phyloP scores from a whole-genome alignment of 345 rosid genomes.

The Geranium rotundifolium region DNA sequence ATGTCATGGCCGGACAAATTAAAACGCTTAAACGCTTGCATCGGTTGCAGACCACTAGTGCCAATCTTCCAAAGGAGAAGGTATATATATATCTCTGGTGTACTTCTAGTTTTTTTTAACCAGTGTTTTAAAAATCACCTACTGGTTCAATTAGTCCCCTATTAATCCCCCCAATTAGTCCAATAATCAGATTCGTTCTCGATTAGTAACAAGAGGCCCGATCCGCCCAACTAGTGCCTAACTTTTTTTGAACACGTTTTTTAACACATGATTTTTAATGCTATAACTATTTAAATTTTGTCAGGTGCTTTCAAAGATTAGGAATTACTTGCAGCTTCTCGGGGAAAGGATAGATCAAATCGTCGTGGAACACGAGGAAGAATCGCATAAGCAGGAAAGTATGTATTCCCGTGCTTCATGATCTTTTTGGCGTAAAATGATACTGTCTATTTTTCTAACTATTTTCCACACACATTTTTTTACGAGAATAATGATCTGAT shows the following conservation, averaged over 20 bases:
- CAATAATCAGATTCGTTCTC: too few relatives aligned
- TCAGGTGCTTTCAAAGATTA: constrained; percentile 88
- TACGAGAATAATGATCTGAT: not conserved
- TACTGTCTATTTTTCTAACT: not conserved
- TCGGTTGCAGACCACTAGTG: constrained; percentile 84
- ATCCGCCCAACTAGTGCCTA: too few relatives aligned
- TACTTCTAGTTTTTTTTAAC: not conserved
- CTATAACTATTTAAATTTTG: not conserved
- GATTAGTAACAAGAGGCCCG: too few relatives aligned
- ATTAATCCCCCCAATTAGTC: too few relatives aligned
- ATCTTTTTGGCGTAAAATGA: not conserved
- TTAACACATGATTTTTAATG: too few relatives aligned
- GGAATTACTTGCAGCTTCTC: constrained; percentile 83
- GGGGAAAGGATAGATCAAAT: constrained; percentile 79
- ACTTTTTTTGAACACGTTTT: too few relatives aligned
- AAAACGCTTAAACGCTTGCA: constrained; percentile 78
- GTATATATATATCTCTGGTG: constrained; percentile 15
- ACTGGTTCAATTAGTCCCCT: too few relatives aligned
- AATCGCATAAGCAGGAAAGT: constrained; percentile 74
- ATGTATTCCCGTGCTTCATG: constrained; percentile 20
- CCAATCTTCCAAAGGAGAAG: constrained; percentile 94
- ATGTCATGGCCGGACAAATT: constrained; percentile 67
- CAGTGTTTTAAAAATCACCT: too few relatives aligned
- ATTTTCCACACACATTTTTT: not conserved
- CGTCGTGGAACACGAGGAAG: constrained; percentile 60